Percentiles rank a stretch among this genome's conserved stretches.
These are phyloP conservation scores for Cryptococcus amylolentus DNA, from an alignment of 1,284 basidiomycete species.

Conservation along the genomic window DNA sequence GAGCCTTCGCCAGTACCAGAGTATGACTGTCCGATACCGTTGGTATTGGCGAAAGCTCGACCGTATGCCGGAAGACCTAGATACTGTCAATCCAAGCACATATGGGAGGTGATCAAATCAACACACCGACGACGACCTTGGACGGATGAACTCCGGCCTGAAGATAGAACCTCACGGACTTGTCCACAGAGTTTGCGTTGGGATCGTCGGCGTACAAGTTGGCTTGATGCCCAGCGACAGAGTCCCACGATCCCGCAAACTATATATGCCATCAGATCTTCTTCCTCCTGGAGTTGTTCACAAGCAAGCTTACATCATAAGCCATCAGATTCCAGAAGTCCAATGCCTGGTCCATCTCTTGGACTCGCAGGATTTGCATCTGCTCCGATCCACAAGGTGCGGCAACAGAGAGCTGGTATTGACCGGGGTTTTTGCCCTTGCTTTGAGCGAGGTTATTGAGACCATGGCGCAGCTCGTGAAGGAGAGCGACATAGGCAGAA, in stretches of 20 bases:
- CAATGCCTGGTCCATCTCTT: constrained; percentile 67
- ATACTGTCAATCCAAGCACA: neutral
- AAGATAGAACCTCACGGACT: constrained; percentile 65
- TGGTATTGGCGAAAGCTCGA: constrained; percentile 73
- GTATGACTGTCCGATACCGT: constrained; percentile 70
- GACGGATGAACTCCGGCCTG: constrained; percentile 63
- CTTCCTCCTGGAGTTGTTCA: constrained; percentile 62
- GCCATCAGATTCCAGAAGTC: constrained; percentile 93
- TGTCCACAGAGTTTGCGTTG: constrained; percentile 62
- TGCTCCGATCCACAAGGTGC: constrained; percentile 75
- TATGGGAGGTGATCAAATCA: constrained; percentile 5
- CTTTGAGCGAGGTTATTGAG: constrained; percentile 47
- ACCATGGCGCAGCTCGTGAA: constrained; percentile 50
- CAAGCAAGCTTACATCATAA: constrained; percentile 12
- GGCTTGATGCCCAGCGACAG: constrained; percentile 71
- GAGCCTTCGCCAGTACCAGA: constrained; percentile 66
- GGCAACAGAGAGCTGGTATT: constrained; percentile 59
- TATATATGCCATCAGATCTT: constrained; percentile 3
- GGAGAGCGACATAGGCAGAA: constrained; percentile 51
- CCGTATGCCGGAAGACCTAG: constrained; percentile 80
- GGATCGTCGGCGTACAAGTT: constrained; percentile 59
- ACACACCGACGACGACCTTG: constrained; percentile 74
- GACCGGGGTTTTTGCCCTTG: constrained; percentile 36
- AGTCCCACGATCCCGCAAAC: constrained; percentile 50
- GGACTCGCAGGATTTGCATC: constrained; percentile 63